Conservation (phyloP, 345 rosid species). For the Melaleuca quinquenervia region DNA sequence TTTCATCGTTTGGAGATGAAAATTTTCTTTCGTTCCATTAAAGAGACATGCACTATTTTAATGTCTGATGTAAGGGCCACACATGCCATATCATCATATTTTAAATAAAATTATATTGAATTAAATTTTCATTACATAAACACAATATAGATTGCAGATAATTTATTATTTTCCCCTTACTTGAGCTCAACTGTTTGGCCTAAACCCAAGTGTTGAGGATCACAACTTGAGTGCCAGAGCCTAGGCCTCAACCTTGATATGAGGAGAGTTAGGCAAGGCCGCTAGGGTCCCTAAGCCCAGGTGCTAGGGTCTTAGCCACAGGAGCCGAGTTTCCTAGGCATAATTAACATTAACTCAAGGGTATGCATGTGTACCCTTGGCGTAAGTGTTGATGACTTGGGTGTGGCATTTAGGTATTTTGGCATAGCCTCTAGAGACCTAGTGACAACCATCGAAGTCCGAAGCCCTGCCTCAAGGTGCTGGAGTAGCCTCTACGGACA, state of each 20-base stretch:
- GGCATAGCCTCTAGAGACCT: fast-evolving
- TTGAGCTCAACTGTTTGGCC: fast-evolving
- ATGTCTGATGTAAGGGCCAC: neutral
- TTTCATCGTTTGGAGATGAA: neutral
- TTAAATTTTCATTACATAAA: neutral
- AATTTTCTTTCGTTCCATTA: neutral
- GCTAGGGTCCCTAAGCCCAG: neutral
- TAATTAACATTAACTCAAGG: fast-evolving
- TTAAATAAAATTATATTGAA: neutral
- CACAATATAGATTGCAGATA: neutral
- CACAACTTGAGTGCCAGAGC: fast-evolving
- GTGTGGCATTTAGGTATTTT: neutral
- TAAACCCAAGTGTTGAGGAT: neutral
- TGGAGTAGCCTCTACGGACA: fast-evolving
- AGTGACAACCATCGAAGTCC: fast-evolving
- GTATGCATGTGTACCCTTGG: fast-evolving
- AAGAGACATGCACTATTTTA: neutral
- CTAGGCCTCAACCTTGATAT: neutral
- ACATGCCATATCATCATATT: neutral
- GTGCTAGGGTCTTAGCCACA: neutral
- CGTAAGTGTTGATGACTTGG: fast-evolving
- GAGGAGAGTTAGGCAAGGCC: neutral
- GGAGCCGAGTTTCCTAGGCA: neutral
- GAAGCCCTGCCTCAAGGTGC: neutral
- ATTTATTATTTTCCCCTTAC: neutral